These are phyloP conservation scores for Chaetomium sp. DNA, from an alignment of 2,329 filamentous ascomycete species.

Conservation along the genomic window DNA sequence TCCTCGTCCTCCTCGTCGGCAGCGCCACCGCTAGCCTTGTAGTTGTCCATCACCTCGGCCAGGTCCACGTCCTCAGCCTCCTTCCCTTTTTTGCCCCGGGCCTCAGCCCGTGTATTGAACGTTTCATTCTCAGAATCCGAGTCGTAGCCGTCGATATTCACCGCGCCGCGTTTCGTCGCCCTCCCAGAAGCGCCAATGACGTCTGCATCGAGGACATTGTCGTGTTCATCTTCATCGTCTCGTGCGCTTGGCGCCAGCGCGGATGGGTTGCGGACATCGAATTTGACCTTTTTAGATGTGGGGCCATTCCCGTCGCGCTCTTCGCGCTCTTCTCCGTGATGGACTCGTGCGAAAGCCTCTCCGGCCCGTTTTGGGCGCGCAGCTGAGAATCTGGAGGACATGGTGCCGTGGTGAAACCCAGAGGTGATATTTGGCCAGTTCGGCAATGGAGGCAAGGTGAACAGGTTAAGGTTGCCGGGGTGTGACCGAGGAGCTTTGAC, in stretches of 20 bases:
- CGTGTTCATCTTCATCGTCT: constrained; percentile 54
- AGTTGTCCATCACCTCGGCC: constrained; percentile 57
- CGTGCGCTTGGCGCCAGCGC: constrained; percentile 81
- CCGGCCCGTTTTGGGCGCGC: constrained; percentile 81
- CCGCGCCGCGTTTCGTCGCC: constrained; percentile 84
- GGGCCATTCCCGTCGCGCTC: constrained; percentile 25
- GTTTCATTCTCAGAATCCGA: constrained; percentile 91
- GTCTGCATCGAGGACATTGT: constrained; percentile 82
- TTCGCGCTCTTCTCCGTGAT: constrained; percentile 60
- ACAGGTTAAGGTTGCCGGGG: not conserved
- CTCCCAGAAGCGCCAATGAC: constrained; percentile 80
- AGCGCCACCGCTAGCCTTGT: constrained; percentile 44
- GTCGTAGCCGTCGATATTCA: constrained; percentile 96
- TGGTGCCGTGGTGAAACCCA: constrained; percentile 6
- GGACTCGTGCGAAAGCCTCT: constrained; percentile 76
- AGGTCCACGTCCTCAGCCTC: constrained; percentile 49
- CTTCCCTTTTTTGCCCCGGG: constrained; percentile 46
- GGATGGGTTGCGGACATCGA: constrained; percentile 93
- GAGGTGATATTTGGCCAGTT: not conserved
- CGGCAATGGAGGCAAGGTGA: not conserved
- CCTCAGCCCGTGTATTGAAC: constrained; percentile 73
- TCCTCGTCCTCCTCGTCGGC: constrained; percentile 60
- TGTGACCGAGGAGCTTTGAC: constrained; percentile 25
- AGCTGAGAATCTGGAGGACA: constrained; percentile 57
- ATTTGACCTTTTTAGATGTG: constrained; percentile 75